A percentile compares a stretch with the other conserved stretches of the same genome.
phyloP scores from a whole-genome alignment of 768 basidiomycete species.

The Boletus barrowsii region DNA sequence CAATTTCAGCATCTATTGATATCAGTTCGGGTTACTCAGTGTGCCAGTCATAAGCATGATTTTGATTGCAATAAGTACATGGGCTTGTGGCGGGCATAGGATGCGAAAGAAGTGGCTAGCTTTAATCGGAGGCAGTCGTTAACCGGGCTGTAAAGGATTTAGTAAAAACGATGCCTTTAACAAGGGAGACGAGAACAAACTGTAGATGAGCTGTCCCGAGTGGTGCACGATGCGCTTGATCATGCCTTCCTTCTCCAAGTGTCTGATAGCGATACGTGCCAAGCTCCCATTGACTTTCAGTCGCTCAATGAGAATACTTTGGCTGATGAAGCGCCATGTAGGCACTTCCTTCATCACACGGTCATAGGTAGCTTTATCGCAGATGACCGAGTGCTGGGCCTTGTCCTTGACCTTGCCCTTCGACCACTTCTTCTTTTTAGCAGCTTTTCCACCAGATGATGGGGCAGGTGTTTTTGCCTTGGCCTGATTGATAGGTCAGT shows the following conservation, averaged over 20 bases:
- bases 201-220: constrained; percentile 93
- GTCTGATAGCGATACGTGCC: constrained; percentile 86
- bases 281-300: constrained; percentile 95
- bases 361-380: constrained; percentile 91
- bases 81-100: constrained; percentile 28
- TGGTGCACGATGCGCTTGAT: constrained; percentile 98
- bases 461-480: constrained; percentile 71
- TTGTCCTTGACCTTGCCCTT: constrained; percentile 99
- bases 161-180: not conserved
- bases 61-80: constrained; percentile 38
- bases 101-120: constrained; percentile 16
- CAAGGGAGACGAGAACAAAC: constrained; percentile 45
- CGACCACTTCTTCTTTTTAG: constrained; percentile 99
- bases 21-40: not conserved
- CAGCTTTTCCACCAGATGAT: constrained; percentile 76
- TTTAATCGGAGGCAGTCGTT: constrained; percentile 41
- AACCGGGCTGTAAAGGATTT: constrained; percentile 38
- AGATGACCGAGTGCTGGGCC: constrained; percentile 92
- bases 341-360: constrained; percentile 98
- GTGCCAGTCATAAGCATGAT: constrained; percentile 26
- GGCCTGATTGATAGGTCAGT: constrained; percentile 46
- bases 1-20: not conserved
- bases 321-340: constrained; percentile 97
- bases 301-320: constrained; percentile 97
- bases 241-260: constrained; percentile 88